These are phyloP conservation scores for Cicer arietinum DNA, from an alignment of 306 rosid genomes.

Conservation along the genomic window DNA sequence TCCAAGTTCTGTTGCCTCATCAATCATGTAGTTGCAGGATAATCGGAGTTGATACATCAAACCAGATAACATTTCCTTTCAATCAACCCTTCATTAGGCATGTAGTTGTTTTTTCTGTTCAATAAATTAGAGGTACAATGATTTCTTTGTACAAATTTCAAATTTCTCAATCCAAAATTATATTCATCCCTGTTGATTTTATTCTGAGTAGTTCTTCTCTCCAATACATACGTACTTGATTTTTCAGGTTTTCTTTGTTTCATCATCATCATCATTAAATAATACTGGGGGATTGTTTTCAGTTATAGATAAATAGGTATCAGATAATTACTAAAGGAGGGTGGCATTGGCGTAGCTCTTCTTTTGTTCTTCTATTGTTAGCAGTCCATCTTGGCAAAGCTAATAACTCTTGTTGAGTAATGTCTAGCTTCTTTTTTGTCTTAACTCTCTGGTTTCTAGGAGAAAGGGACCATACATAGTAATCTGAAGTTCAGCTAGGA, in stretches of 20 bases:
- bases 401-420: slow-evolving; percentile 45
- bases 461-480: no score
- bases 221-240: background rate
- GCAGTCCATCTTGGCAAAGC: slow-evolving; percentile 74
- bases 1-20: slow-evolving; percentile 48
- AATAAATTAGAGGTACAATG: background rate
- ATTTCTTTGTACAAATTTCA: background rate
- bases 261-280: slow-evolving; percentile 3
- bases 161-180: background rate
- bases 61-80: background rate
- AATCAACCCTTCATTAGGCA: background rate
- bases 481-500: no score
- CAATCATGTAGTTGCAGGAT: slow-evolving; percentile 50
- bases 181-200: background rate
- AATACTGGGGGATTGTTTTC: slow-evolving; percentile 4
- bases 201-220: background rate
- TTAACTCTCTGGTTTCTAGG: no score
- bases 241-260: background rate
- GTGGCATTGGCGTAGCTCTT: background rate
- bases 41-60: slow-evolving; percentile 54
- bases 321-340: background rate
- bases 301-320: background rate
- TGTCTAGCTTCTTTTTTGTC: slow-evolving; percentile 45
- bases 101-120: background rate
- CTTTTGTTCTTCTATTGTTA: background rate